These are phyloP conservation scores for Sindora glabra DNA, from an alignment of 306 rosid species.

Conservation along the genomic window DNA sequence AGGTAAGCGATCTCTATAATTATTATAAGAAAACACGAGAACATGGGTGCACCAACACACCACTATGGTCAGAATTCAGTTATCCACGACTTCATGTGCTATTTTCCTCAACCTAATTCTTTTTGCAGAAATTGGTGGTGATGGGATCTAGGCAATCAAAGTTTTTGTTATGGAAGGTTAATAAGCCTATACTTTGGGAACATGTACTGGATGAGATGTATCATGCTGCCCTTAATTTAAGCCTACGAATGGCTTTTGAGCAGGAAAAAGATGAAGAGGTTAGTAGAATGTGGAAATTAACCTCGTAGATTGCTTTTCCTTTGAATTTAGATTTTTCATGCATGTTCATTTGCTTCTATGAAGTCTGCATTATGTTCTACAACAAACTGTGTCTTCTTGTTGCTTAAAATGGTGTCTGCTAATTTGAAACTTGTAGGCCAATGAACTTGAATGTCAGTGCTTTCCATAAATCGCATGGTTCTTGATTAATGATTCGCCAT, in stretches of 20 bases:
- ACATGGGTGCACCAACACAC: not conserved
- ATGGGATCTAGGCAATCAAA: constrained; percentile 16
- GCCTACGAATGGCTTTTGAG: constrained; percentile 49
- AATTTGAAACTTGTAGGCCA: not conserved
- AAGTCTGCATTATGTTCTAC: not conserved
- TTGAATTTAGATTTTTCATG: not conserved
- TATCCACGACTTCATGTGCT: constrained; percentile 3
- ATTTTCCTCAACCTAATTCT: constrained; percentile 4
- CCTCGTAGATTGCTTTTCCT: not conserved
- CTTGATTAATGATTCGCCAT: not conserved
- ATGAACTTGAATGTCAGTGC: not conserved
- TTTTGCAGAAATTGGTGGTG: constrained; percentile 55
- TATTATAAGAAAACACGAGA: not conserved
- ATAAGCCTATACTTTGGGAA: constrained; percentile 49
- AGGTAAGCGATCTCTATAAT: constrained; percentile 41
- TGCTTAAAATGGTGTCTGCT: no score
- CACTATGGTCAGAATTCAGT: not conserved
- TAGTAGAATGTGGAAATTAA: not conserved
- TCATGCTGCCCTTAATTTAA: constrained; percentile 85
- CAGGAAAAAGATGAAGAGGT: constrained; percentile 66
- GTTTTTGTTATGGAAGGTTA: constrained; percentile 66
- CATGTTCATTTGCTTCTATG: not conserved
- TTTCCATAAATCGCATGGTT: not conserved
- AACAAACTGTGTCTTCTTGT: not conserved
- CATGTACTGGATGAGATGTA: constrained; percentile 79